Evolutionary conservation across 768 basidiomycete genomes (phyloP), one percentile per base, ranked within the genome.

Genomic region (Rickenella mellea): DNA sequence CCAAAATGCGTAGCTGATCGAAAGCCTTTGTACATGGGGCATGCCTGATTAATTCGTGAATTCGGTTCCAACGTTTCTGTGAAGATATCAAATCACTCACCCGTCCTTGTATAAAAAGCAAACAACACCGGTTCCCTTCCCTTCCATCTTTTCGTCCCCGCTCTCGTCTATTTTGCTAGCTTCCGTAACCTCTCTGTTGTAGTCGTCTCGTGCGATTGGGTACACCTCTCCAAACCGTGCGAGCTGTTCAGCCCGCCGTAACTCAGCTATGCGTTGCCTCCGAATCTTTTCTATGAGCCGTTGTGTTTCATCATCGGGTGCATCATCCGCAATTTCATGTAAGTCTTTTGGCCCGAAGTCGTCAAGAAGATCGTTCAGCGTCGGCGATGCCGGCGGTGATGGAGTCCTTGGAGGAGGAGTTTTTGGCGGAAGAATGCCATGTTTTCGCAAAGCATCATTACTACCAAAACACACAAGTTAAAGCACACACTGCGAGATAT

Each of bases 91-190:
- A 32, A 28, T 5, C 14, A 64, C 88, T 52, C 58, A 93, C 94
- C 83, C 83, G 52, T 96, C 92, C 61, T 96, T 97, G 66, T 92
- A 98, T 27, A 99, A 62, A 57, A 93, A 87, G 42, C 92, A 94
- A 6, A 98, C 77, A 1, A 98, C 92, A 0, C 90, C 92, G 0
- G 91, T 98, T 0, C 93, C 94, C 48, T 48, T 55, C 22, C 70
- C 70, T 10, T 64, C 70, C 39, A 76, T 73, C 45, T 75, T 70
- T 7, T 74, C 68, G 39, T 83, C 81, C 21, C 71, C 83, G 6
- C 73, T 72, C 41, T 83, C 76, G 48, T 77, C 68, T 8, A 76
- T 58, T 45, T 73, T 73, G 61, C 92, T 97, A 3, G 89, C 88
- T 47, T 98, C 93, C 0, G 92, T 98, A 9, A 99, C 87, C 56